Base-by-base conservation (phyloP, 306 rosid species). In the Quercus alba region DNA sequence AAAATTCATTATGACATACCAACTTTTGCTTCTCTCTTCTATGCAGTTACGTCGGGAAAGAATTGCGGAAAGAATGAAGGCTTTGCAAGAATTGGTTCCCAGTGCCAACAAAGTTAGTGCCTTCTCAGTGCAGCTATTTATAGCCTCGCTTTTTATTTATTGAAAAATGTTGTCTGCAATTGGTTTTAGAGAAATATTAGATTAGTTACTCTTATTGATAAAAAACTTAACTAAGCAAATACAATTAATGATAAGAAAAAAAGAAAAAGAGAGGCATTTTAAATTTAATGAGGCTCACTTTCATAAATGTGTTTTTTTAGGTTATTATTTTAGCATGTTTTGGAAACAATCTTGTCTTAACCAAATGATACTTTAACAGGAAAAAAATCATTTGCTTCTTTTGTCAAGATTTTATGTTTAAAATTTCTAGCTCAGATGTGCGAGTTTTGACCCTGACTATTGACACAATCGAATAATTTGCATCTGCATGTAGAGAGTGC, bases 51-150 rank as follows among this genome's bases (percentile, higher is more conserved):
- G 98, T 18, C 89, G 99, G 71, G 99, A 96, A 87, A 96, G 99
- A 87, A 96, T 96, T 72, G 98, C 99, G 1, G 99, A 96, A 82
- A 90, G 99, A 90, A 96, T 96, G 99, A 96, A 85, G 90, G 99
- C 98, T 77, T 80, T 96, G 85, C 99, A 93, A 87, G 99, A 96
- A 81, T 80, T 96, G 82, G 99, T 96, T 80, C 99, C 98, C 66
- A 90, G 93, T 80, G 88, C 91, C 80, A 96, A 93, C 66, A 96
- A 96, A 96, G 98, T 93, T 61, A 11, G 91, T 84, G 67, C n/a
- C 74, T 77, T 67, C 66, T 20, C 70, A 54, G 25, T 54, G 55
- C 57, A 6, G 5, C 35, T 31, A 12, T 77, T 64, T 11, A 38
- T 35, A 17, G 8, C 58, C 61, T 56, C 71, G 11, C 15, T 31